Conservation (phyloP, 2,329 filamentous ascomycete genomes). For the Ampelomyces quisqualis region DNA sequence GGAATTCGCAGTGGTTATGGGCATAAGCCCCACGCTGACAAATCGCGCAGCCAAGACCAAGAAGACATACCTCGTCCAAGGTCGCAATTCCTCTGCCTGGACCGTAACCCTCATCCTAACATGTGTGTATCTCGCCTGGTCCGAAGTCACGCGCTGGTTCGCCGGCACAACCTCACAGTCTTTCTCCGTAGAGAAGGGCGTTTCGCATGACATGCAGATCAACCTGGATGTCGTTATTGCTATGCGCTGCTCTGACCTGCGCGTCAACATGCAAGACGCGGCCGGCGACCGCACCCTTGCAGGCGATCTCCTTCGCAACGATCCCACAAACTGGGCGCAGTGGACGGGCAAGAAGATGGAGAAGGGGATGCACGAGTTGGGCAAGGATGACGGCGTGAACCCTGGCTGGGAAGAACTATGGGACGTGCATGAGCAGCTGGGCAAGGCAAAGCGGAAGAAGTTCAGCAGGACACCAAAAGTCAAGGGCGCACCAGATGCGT, state of each 20-base stretch:
- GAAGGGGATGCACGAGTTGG: conserved; percentile 47
- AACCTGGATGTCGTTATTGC: conserved; percentile 91
- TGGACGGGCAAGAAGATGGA: conserved; percentile 75
- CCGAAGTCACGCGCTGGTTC: conserved; percentile 82
- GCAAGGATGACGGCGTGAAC: conserved; percentile 34
- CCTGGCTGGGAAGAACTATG: conserved; percentile 64
- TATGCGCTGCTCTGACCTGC: conserved; percentile 86
- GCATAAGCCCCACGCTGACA: too few relatives aligned
- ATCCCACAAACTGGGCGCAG: conserved; percentile 76
- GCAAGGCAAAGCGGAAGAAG: conserved; percentile 66
- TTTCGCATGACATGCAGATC: conserved; percentile 85
- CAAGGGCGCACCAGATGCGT: conserved; percentile 65
- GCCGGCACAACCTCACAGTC: conserved; percentile 79
- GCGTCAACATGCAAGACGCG: conserved; percentile 96
- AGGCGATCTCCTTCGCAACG: conserved; percentile 68
- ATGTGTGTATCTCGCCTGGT: conserved; percentile 72
- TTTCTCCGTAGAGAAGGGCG: conserved; percentile 89
- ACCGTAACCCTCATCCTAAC: conserved; percentile 78
- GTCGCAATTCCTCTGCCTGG: conserved; percentile 87
- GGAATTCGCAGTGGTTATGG: not conserved
- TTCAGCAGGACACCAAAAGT: conserved; percentile 73
- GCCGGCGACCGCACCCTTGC: conserved; percentile 89
- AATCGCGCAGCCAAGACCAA: conserved; percentile 93
- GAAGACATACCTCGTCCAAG: conserved; percentile 83
- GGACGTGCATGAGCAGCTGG: conserved; percentile 89